These are phyloP conservation scores for Acanthamoeba royreba DNA, from an alignment of 208 protist genomes.

Conservation along the genomic window DNA sequence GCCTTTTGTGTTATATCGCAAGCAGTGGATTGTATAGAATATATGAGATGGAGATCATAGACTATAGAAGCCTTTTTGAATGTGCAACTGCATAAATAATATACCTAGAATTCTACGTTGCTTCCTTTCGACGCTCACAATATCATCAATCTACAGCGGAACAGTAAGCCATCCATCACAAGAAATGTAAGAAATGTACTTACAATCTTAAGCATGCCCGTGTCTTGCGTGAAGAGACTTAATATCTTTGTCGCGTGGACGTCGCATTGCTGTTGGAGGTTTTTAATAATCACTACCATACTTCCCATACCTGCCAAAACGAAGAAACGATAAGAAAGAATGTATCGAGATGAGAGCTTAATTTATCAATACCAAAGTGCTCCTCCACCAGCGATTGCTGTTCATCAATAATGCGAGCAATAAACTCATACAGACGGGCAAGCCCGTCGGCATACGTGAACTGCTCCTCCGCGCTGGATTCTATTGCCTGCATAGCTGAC, in stretches of 20 bases:
- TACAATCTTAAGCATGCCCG: not conserved
- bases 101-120: not conserved
- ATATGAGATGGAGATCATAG: not conserved
- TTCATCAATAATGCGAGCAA: slow-evolving; percentile 16
- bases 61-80: not conserved
- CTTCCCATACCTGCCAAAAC: not conserved
- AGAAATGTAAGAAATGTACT: not conserved
- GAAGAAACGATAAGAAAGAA: not conserved
- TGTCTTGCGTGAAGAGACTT: slow-evolving; percentile 9
- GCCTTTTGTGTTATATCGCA: no score
- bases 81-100: not conserved
- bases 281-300: slow-evolving; percentile 21
- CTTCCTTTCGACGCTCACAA: not conserved
- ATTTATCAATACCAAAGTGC: not conserved
- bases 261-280: slow-evolving; percentile 23
- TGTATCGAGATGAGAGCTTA: not conserved
- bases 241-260: slow-evolving; percentile 32
- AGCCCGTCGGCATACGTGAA: not conserved
- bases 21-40: not conserved
- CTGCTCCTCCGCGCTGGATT: not conserved
- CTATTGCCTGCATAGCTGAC: not conserved
- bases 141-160: not conserved
- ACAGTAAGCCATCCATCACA: not conserved
- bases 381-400: slow-evolving; percentile 21
- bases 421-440: slow-evolving; percentile 29